Base-by-base conservation (phyloP, 1,284 basidiomycete genomes). In the Phellopilus nigrolimitatus region DNA sequence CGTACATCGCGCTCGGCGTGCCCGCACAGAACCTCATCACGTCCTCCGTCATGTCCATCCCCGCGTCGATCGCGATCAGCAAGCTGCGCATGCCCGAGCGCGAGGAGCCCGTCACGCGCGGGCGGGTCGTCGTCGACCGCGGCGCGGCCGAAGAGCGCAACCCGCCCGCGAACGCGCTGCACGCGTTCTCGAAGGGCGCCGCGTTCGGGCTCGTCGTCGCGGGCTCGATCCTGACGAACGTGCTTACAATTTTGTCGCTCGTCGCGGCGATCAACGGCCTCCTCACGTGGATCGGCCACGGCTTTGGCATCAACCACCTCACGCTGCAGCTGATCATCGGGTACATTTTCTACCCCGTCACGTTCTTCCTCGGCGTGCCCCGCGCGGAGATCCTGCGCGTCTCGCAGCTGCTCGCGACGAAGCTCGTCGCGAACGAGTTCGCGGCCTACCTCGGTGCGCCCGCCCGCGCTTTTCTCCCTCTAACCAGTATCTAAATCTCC, bases 11-110 rank as follows among this genome's bases (percentile, higher is more conserved):
- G 50, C 70, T 94, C 56, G 93, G 93, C 51, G 88, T 95, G 33
- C 85, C 88, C 27, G 69, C 91, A 12, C 78, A 84, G 67, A 91
- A 90, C 66, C 75, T 95, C 25, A 76, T 95, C 61, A 93, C 92
- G 4, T 88, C 92, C 3, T 92, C 89, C 8, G 87, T 95, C 59
- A 95, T 95, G 92, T 89, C 85, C 64, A 95, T 95, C 61, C 92
- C 92, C 8, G 92, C 93, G 1, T 92, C 91, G 9, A 92, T 95
- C 64, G 81, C 92, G 2, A 92, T 95, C 59, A 86, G 84, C 65
- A 95, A 95, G 71, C 72, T 94, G 61, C 84, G 91, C 42, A 62
- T 84, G 17, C 92, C 92, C 2, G 92, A 95, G 70, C 68, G 75
- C 38, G 89, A 93, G 42, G 86, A 89, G 61, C 89, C 92, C 40